Base-by-base conservation (phyloP, 371 early-diverging fungal genomes). In the Mucor circinelloides region DNA sequence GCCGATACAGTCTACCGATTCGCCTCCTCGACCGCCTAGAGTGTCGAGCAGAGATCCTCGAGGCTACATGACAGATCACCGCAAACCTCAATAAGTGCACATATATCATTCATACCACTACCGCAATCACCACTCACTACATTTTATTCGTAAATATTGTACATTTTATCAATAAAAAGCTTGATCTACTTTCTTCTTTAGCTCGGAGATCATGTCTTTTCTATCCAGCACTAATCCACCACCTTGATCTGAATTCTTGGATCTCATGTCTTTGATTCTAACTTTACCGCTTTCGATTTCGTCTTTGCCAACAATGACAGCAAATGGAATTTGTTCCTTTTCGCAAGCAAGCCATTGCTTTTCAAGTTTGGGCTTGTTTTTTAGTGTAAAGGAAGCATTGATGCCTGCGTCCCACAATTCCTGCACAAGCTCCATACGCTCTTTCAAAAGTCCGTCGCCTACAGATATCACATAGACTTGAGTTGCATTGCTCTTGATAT, bases 401-500 rank as follows among this genome's bases (percentile, higher is more conserved):
- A 99, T 92, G 4, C 90, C 94, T 21, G 85, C 86, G 72, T 95
- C 89, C 97, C 99, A 96, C 10, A 99, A 85, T 81, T 94, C 92
- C 2, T 82, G 84, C 38, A 90, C 91, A 52, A 98, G 82, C 25
- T 78, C 73, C 93, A 99, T 93, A 55, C 99, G 89, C 71, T 98
- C 98, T 72, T 92, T 90, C 27, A 99, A 78, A 64, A 95, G 78
- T 0, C 95, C 95, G 38, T 90, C 91, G 4, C 93, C 88, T 5
- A 91, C 90, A 25, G 95, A 90, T 27, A 82, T 76, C 1, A 99
- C 94, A 77, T 94, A 97, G 3, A 99, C 98, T 70, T 97, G 82
- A 4, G 87, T 88, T 36, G 87, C 84, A 64, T 90, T 95, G 56
- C 93, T 82, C 78, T 94, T 94, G 77, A 94, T 82, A 30, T 79